These are phyloP conservation scores for Schoenoplectus tabernaemontani DNA, from an alignment of 202 grass and related monocot species.

Conservation along the genomic window DNA sequence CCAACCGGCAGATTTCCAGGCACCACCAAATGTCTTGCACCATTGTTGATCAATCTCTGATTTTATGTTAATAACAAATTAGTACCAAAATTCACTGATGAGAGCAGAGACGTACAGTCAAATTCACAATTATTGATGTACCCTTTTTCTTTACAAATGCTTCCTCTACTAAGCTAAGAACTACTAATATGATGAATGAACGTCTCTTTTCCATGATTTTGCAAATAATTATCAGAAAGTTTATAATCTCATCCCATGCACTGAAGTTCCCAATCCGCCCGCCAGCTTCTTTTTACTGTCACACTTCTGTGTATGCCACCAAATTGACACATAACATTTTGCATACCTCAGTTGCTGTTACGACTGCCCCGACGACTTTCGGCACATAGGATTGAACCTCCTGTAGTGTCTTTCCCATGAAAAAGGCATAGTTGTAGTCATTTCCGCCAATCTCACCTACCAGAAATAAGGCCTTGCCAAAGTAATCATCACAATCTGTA, in stretches of 20 bases:
- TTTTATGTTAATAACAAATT: background rate
- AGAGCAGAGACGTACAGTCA: background rate
- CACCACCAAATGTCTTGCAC: conserved; percentile 68
- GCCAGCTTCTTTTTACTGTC: background rate
- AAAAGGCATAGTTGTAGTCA: conserved; percentile 81
- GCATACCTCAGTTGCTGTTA: conserved; percentile 47
- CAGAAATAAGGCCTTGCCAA: conserved; percentile 60
- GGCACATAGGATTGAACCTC: conserved; percentile 66
- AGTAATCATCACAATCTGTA: conserved; percentile 60
- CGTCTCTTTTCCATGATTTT: background rate
- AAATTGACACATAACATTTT: background rate
- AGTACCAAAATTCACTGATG: background rate
- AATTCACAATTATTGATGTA: background rate
- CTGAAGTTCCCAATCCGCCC: background rate
- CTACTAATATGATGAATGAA: too few species aligned
- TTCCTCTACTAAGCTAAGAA: background rate
- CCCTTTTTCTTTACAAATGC: background rate
- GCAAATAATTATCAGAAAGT: background rate
- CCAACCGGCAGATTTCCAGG: conserved; percentile 76
- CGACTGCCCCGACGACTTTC: conserved; percentile 42
- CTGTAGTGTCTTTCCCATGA: conserved; percentile 53
- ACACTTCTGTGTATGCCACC: background rate
- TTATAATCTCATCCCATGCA: background rate
- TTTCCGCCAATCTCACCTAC: conserved; percentile 89
- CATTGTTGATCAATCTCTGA: conserved; percentile 63